phyloP scores from a whole-genome alignment of 352 stramenopile species.

The Pythium biforme region DNA sequence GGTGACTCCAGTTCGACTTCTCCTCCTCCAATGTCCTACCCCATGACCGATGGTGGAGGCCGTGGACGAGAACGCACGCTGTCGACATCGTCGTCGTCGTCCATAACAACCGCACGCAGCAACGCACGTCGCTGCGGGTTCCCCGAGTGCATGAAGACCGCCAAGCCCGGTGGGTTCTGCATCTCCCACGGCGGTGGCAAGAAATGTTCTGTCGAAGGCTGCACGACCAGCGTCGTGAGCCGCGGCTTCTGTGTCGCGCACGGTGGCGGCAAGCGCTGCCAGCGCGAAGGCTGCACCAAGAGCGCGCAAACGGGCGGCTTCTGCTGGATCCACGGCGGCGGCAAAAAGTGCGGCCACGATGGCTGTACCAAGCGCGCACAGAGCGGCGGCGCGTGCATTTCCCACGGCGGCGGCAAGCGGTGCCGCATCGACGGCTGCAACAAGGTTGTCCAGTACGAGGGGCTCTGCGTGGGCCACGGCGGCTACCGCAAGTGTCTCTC shows the following conservation, averaged over 20 bases:
- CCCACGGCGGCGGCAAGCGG: conserved; percentile 46
- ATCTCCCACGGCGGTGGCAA: conserved; percentile 58
- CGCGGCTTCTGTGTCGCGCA: conserved; percentile 61
- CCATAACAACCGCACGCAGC: conserved; percentile 3
- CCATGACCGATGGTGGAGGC: too few species aligned
- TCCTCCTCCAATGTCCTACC: too few species aligned
- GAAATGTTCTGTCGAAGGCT: conserved; percentile 49
- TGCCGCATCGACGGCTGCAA: conserved; percentile 49
- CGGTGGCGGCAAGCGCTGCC: conserved; percentile 60
- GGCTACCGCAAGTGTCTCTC: conserved; percentile 54
- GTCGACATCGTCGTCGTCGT: background rate
- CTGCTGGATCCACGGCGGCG: conserved; percentile 56
- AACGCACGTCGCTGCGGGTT: conserved; percentile 38
- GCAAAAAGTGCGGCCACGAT: conserved; percentile 41
- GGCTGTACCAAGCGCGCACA: conserved; percentile 45
- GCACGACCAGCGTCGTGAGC: conserved; percentile 53
- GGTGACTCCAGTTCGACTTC: background rate
- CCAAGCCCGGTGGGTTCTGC: conserved; percentile 50
- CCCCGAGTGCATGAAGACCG: conserved; percentile 44
- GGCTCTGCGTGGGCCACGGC: conserved; percentile 53
- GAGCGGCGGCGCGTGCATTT: conserved; percentile 44
- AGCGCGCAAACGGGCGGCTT: conserved; percentile 50
- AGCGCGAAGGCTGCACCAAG: conserved; percentile 46
- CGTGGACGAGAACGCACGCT: background rate
- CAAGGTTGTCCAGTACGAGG: conserved; percentile 66